phyloP scores from a whole-genome alignment of 106 monocot species.

The Dactylorhiza incarnata region DNA sequence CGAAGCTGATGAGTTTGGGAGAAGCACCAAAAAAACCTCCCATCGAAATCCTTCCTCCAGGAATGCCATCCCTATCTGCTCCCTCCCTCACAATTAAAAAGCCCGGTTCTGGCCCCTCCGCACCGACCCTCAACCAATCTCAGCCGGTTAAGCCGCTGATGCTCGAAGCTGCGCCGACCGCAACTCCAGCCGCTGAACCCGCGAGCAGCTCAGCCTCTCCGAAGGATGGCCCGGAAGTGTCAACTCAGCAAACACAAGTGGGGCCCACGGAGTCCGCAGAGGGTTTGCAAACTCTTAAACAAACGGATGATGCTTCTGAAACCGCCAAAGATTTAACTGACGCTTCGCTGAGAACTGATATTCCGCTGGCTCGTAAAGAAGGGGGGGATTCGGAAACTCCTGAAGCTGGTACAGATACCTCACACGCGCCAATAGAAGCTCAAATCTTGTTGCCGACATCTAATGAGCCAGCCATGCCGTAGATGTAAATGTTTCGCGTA shows the following conservation, averaged over 20 bases:
- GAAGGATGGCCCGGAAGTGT: not conserved
- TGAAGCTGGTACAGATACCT: not conserved
- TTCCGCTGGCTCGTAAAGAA: not conserved
- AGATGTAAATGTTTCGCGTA: not conserved
- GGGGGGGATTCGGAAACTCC: not conserved
- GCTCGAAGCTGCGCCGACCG: conserved; percentile 10
- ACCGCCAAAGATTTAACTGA: not conserved
- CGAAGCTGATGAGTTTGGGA: conserved; percentile 72
- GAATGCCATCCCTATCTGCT: conserved; percentile 83
- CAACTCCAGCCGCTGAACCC: not conserved
- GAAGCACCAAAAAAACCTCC: conserved; percentile 91
- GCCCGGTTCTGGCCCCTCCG: conserved; percentile 6
- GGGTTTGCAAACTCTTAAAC: not conserved
- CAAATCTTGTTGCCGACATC: not conserved
- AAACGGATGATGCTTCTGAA: not conserved
- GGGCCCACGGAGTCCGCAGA: not conserved
- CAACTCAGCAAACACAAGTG: not conserved
- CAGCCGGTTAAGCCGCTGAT: conserved; percentile 18
- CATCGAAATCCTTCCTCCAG: conserved; percentile 93
- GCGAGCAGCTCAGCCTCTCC: not conserved
- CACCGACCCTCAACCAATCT: not conserved
- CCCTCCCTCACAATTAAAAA: conserved; percentile 77
- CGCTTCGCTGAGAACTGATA: not conserved
- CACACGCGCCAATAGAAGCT: not conserved
- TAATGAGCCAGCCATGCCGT: not conserved